Conservation (phyloP, 169 alveolate genomes). For the Plasmodium cynomolgi region DNA sequence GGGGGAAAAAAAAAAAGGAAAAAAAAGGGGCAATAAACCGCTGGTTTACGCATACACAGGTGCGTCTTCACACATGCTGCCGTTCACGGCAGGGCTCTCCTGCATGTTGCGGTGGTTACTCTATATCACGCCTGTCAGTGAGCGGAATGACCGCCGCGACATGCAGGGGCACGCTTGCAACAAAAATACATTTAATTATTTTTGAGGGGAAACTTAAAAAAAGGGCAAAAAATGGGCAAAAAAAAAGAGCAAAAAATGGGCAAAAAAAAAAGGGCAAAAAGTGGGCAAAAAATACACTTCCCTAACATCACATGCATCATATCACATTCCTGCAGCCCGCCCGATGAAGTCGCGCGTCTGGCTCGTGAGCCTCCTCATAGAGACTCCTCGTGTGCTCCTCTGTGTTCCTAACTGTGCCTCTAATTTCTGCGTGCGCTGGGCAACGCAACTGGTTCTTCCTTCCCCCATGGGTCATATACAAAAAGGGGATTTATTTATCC, state of each 20-base stretch:
- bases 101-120: not conserved
- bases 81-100: not conserved
- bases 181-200: not conserved
- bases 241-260: not conserved
- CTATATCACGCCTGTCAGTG: no score
- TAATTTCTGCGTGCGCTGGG: not conserved
- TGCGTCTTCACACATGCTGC: not conserved
- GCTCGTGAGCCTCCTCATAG: no score
- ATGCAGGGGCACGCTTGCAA: not conserved
- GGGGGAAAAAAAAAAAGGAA: not conserved
- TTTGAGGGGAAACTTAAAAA: not conserved
- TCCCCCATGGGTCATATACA: not conserved
- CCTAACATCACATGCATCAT: not conserved
- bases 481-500: not conserved
- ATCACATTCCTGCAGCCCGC: not conserved
- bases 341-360: not conserved
- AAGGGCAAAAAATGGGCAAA: not conserved
- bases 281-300: not conserved
- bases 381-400: not conserved
- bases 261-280: not conserved
- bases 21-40: not conserved
- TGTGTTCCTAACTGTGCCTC: not conserved
- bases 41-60: not conserved
- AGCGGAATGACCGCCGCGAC: not conserved
- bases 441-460: not conserved